phyloP scores from a whole-genome alignment of 2,329 filamentous ascomycete genomes.

The Emmonsia crescens region DNA sequence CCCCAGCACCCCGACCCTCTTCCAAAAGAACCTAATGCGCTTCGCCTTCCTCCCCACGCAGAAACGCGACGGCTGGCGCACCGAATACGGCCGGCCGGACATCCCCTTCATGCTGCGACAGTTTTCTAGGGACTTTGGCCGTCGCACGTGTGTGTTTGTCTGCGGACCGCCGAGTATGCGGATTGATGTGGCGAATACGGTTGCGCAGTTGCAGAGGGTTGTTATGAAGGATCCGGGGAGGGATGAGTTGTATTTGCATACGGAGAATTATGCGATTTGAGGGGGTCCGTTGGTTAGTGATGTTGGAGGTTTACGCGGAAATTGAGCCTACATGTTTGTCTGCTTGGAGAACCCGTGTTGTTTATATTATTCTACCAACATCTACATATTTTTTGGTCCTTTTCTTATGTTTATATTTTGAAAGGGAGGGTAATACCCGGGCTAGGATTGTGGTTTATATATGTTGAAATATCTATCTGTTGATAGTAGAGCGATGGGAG shows the following conservation, averaged over 20 bases:
- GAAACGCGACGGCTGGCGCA: slow-evolving; percentile 66
- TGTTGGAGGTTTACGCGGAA: too few species aligned
- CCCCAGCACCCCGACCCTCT: slow-evolving; percentile 70
- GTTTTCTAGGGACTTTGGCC: slow-evolving; percentile 69
- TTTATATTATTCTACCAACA: neutral
- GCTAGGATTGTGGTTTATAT: neutral
- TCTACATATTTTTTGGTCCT: neutral
- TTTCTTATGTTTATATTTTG: neutral
- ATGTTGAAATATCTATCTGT: neutral
- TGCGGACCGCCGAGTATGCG: slow-evolving; percentile 84
- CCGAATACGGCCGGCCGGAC: slow-evolving; percentile 84
- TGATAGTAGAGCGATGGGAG: neutral
- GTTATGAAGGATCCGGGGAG: slow-evolving; percentile 69
- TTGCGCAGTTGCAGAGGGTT: slow-evolving; percentile 68
- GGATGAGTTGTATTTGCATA: slow-evolving; percentile 88
- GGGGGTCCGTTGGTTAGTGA: neutral
- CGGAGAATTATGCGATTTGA: slow-evolving; percentile 84
- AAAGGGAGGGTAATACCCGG: neutral
- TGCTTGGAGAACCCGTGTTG: neutral
- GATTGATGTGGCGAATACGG: slow-evolving; percentile 74
- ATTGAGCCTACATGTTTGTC: too few species aligned
- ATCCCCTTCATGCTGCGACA: slow-evolving; percentile 77
- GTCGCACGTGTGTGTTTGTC: slow-evolving; percentile 79
- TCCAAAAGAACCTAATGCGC: slow-evolving; percentile 81
- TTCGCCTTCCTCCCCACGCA: slow-evolving; percentile 63